Percentiles rank a stretch among this genome's conserved stretches.
These are phyloP conservation scores for Colletotrichum chrysophilum DNA, from an alignment of 2,329 filamentous ascomycete species.

Conservation along the genomic window DNA sequence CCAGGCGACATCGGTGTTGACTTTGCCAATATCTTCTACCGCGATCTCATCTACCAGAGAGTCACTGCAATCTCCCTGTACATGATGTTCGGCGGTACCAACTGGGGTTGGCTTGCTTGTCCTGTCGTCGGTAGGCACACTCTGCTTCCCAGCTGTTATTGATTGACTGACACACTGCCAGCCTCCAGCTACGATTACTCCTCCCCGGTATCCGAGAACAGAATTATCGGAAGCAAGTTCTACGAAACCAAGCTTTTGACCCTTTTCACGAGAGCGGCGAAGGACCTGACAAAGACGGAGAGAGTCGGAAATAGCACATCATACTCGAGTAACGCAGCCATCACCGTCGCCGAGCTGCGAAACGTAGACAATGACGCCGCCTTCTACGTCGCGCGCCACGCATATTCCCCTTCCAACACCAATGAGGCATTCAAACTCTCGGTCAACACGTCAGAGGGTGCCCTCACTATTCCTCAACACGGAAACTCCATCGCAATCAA, in stretches of 20 bases:
- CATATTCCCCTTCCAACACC: slow-evolving; percentile 54
- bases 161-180: not conserved
- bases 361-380: slow-evolving; percentile 61
- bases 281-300: slow-evolving; percentile 61
- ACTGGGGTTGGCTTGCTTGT: slow-evolving; percentile 64
- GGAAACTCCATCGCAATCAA: slow-evolving; percentile 55
- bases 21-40: slow-evolving; percentile 69
- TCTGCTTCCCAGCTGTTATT: not conserved
- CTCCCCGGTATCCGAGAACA: slow-evolving; percentile 64
- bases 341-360: slow-evolving; percentile 60
- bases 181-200: slow-evolving; percentile 69
- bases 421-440: slow-evolving; percentile 58
- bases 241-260: slow-evolving; percentile 68
- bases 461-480: slow-evolving; percentile 57
- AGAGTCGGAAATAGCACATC: slow-evolving; percentile 47
- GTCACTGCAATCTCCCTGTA: slow-evolving; percentile 67
- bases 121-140: slow-evolving; percentile 48
- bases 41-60: slow-evolving; percentile 64
- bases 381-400: slow-evolving; percentile 65
- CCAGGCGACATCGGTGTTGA: slow-evolving; percentile 58
- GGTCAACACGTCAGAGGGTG: slow-evolving; percentile 60
- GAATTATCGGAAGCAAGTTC: slow-evolving; percentile 63
- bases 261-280: slow-evolving; percentile 62
- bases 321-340: slow-evolving; percentile 55
- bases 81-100: slow-evolving; percentile 70